Evolutionary conservation across 768 basidiomycete genomes (phyloP).

Genomic region (Dioszegia hungarica): DNA sequence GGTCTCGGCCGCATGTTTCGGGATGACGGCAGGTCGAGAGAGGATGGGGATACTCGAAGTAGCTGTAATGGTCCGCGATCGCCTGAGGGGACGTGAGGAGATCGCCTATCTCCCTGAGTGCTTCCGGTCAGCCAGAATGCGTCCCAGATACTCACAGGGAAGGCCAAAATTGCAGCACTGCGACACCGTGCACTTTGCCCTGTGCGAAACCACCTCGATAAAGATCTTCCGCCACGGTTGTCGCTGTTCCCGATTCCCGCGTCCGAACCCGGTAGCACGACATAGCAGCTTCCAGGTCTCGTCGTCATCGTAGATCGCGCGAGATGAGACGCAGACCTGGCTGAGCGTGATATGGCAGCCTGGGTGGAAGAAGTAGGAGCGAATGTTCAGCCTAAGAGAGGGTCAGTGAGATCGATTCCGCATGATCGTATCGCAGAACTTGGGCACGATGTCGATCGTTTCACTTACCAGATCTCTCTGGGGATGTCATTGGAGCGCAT

Average conservation of each 20-base stretch:
- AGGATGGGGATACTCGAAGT: background rate
- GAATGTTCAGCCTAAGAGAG: background rate
- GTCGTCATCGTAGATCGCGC: background rate
- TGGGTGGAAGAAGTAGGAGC: background rate
- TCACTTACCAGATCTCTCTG: no score
- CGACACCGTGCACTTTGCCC: background rate
- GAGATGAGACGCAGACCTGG: background rate
- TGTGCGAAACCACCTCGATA: background rate
- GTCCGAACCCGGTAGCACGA: background rate
- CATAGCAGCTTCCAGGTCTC: slow-evolving; percentile 1
- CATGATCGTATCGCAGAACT: no score
- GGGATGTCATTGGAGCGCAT: no score
- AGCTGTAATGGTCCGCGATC: background rate
- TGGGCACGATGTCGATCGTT: no score
- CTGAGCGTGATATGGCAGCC: slow-evolving; percentile 1
- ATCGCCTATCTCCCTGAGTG: background rate
- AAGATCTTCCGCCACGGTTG: background rate
- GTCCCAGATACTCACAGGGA: background rate
- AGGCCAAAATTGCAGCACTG: background rate
- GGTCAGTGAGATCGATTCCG: no score
- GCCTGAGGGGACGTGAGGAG: background rate
- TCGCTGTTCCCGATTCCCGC: background rate
- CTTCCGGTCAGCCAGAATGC: background rate
- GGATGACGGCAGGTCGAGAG: no score
- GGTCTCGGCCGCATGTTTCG: no score